Base-by-base conservation (phyloP, 164 flowering plant genomes). In the Stephania japonica region DNA sequence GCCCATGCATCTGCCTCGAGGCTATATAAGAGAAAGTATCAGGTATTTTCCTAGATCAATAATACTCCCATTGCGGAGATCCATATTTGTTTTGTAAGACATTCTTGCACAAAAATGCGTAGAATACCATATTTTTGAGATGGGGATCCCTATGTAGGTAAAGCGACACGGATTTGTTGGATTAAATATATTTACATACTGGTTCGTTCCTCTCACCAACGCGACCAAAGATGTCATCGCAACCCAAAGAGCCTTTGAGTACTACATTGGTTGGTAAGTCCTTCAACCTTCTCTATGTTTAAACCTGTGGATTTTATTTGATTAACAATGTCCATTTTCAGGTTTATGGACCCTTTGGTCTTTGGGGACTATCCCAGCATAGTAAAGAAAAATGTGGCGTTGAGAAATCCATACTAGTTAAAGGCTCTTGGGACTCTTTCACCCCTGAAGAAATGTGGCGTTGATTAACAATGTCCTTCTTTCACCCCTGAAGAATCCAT, bases 1-100 rank as follows among this genome's bases (percentile, higher is more conserved):
- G 83, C 97, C 12, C 98, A 93, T 87, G 94, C 93, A 65, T 83
- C 97, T 18, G 86, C 83, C 65, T 88, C 79, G 38, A 86, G 67
- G 65, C 72, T 91, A 67, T 91, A 92, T 78, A 79, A 50, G 78
- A 62, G 77, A 5, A 86, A 83, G 65, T 92, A 93, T 71, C 86
- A 93, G 92, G 97, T 89, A 75, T 19, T 13, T 27, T 63, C 7
- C 61, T 10, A 0, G 6, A 71, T 19, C 32, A 21, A 16, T 56
- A 42, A 26, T 2, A 2, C 42, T 9, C 0, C 2, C 16, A 16
- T 13, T 27, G 16, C 7, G 53, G 21, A 13, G 14, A 1, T 11
- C 43, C 4, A 68, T 1, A 44, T 4, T 8, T 44, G 50, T 44
- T 44, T 1, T 3, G 7, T 44, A 2, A 44, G 50, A 44, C 50